Evolutionary conservation across 225 moss, liverwort and hornwort species (phyloP).

Genomic region (Anthoceros angustus): DNA sequence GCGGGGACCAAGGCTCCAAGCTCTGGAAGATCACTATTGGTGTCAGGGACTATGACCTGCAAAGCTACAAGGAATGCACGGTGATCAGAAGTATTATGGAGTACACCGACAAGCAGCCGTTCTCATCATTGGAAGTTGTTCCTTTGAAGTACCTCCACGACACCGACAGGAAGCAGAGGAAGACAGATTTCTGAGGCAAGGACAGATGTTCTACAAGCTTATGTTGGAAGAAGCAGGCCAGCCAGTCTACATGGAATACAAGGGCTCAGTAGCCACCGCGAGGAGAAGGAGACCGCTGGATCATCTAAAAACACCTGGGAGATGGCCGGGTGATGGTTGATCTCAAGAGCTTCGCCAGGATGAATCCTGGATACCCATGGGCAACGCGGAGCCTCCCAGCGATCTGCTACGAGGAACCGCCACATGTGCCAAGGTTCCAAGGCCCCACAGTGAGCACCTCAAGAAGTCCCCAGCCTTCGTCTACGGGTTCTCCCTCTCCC

Average conservation of each 20-base stretch:
- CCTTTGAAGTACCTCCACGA: not conserved
- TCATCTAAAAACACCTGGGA: not conserved
- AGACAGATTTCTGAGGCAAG: not conserved
- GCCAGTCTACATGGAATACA: not conserved
- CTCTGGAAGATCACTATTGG: not conserved
- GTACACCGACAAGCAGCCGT: not conserved
- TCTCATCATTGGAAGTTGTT: not conserved
- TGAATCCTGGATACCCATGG: constrained; percentile 13
- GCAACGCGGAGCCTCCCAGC: constrained; percentile 4
- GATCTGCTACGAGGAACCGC: not conserved
- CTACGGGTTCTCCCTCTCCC: constrained; percentile 4
- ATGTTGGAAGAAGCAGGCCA: constrained; percentile 6
- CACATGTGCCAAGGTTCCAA: not conserved
- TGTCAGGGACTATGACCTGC: not conserved
- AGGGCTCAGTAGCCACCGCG: not conserved
- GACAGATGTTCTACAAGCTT: not conserved
- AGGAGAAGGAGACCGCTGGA: not conserved
- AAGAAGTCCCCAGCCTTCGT: not conserved
- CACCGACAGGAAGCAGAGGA: not conserved
- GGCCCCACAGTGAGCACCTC: not conserved
- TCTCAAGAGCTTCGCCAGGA: constrained; percentile 6
- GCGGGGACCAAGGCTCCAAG: not conserved
- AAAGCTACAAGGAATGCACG: not conserved
- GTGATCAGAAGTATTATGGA: not conserved
- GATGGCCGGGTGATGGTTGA: constrained; percentile 18